Base-by-base conservation (phyloP, 768 basidiomycete genomes). In the Lactarius psammicola region DNA sequence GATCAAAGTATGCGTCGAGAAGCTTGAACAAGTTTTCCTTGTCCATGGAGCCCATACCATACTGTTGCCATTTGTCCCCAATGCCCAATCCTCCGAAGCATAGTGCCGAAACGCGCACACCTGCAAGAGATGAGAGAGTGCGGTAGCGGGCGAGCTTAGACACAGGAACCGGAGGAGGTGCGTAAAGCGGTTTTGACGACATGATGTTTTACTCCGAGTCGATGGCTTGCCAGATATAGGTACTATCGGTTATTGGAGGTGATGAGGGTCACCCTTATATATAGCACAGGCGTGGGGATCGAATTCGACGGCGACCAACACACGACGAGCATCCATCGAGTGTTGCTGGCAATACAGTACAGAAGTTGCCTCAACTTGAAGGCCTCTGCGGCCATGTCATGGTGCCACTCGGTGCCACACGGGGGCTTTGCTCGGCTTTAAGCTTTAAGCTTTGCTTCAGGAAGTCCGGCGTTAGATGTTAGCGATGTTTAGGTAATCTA, bases 11-110 rank as follows among this genome's bases (percentile, higher is more conserved):
- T 10, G 78, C 77, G 51, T 84, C 81, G 20, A 84, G 75, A 10
- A 84, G 72, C 70, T 78, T 72, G 71, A 81, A 80, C 3, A 76
- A 74, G 23, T 70, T 62, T 38, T 78, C 76, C 72, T 81, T 82
- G 71, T 72, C 66, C 77, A 81, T 80, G 5, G 69, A 59, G 23
- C 83, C 82, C 76, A 77, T 67, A 30, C 78, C 59, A 56, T 20
- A 56, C 4, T 57, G 66, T 44, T 33, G 67, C 78, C 78, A 79
- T 63, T 78, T 75, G 68, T 78, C 74, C 30, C 79, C 79, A 44
- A 79, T 70, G 53, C 74, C 76, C 76, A 77, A 76, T 1, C 71
- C 78, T 1, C 79, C 79, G 10, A 80, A 73, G 44, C 71, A 72
- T 20, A 79, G 64, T 2, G 78, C 78, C 8, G 78, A 78, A 54